Percentiles rank a stretch among this genome's conserved stretches.
These are phyloP conservation scores for Eragrostis curvula DNA, from an alignment of 176 grass and related monocot species.

Conservation along the genomic window DNA sequence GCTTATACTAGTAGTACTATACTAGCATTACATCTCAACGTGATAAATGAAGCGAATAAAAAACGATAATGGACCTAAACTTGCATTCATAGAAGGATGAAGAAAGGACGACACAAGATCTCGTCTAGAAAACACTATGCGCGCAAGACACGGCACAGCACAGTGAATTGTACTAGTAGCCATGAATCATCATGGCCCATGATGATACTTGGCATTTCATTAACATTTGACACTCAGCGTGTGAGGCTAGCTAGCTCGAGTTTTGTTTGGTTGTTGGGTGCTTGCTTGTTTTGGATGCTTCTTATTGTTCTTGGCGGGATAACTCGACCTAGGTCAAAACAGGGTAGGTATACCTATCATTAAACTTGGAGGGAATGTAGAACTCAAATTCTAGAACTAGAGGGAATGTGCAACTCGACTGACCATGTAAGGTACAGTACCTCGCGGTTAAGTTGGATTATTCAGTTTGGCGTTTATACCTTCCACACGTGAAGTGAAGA, in stretches of 20 bases:
- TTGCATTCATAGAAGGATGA: background rate
- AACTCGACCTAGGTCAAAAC: background rate
- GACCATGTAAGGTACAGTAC: too few species aligned
- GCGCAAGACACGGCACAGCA: constrained; percentile 13
- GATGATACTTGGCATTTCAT: background rate
- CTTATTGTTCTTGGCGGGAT: background rate
- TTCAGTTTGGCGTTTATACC: background rate
- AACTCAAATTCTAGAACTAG: too few species aligned
- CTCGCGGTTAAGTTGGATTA: background rate
- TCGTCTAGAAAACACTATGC: background rate
- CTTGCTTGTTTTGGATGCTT: background rate
- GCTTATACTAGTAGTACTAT: too few species aligned
- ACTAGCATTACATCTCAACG: too few species aligned
- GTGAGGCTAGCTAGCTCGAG: background rate
- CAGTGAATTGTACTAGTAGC: background rate
- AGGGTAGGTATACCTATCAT: too few species aligned
- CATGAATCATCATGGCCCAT: background rate
- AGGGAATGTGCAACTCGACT: too few species aligned
- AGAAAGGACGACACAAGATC: background rate
- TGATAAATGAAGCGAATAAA: background rate
- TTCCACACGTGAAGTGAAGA: background rate
- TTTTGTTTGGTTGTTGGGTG: background rate
- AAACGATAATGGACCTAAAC: background rate
- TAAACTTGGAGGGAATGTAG: too few species aligned
- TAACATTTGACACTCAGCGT: background rate